Conservation (phyloP, 805 yeast genomes). For the Yamadazyma phyllophila region DNA sequence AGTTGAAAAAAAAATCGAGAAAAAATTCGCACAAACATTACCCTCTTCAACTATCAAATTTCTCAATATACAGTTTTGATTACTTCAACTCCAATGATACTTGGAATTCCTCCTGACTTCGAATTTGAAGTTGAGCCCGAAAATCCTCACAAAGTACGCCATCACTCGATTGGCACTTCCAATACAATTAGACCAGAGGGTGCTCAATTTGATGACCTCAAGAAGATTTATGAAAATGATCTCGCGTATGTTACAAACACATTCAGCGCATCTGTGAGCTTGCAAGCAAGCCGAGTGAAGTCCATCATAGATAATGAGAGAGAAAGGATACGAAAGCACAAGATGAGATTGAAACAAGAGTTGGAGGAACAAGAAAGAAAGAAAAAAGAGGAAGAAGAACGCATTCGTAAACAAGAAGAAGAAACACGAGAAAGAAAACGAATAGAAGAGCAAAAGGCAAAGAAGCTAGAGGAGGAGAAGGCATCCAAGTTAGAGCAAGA, state of each 20-base stretch:
- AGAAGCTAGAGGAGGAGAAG: slow-evolving; percentile 14
- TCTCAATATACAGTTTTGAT: background rate
- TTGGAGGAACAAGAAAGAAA: slow-evolving; percentile 10
- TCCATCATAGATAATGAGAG: slow-evolving; percentile 17
- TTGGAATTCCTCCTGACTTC: slow-evolving; percentile 27
- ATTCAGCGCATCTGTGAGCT: slow-evolving; percentile 8
- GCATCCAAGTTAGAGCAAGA: slow-evolving; percentile 15
- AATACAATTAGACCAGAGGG: background rate
- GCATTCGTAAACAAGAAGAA: slow-evolving; percentile 17
- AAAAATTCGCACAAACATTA: slow-evolving; percentile 6
- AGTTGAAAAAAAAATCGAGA: slow-evolving; percentile 8
- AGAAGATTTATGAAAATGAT: background rate
- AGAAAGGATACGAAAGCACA: slow-evolving; percentile 22
- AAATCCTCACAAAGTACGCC: background rate
- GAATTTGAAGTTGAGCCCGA: slow-evolving; percentile 15
- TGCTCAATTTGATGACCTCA: slow-evolving; percentile 1
- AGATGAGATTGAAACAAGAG: slow-evolving; percentile 16
- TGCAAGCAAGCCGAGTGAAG: slow-evolving; percentile 19
- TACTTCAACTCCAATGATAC: slow-evolving; percentile 18
- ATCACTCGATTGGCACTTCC: background rate
- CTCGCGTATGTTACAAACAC: slow-evolving; percentile 7
- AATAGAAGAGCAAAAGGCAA: slow-evolving; percentile 14
- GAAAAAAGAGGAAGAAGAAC: slow-evolving; percentile 21
- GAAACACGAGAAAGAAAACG: slow-evolving; percentile 16
- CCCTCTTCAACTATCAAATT: slow-evolving; percentile 2